Evolutionary conservation across 2,329 filamentous ascomycete species (phyloP).

Genomic region (Botrytis fabae): DNA sequence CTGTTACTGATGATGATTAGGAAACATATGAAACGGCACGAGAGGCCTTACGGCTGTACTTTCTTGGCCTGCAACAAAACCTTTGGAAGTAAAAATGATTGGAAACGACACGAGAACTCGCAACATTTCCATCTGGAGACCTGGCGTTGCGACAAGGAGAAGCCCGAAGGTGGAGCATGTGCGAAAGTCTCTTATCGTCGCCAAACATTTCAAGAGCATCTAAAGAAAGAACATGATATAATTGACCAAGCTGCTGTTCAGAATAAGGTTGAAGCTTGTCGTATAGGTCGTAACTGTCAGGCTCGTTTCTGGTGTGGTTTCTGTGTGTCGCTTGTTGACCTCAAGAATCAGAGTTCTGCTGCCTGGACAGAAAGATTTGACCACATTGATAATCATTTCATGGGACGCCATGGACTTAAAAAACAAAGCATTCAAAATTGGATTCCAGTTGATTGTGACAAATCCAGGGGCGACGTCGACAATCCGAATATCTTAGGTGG

Average conservation of each 20-base stretch:
- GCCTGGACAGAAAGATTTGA: conserved; percentile 64
- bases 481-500: conserved; percentile 16
- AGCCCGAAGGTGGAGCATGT: conserved; percentile 47
- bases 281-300: conserved; percentile 65
- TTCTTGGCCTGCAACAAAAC: conserved; percentile 65
- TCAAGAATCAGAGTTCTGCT: conserved; percentile 48
- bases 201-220: conserved; percentile 62
- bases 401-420: conserved; percentile 47
- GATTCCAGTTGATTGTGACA: conserved; percentile 42
- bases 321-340: conserved; percentile 58
- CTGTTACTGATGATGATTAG: conserved; percentile 46
- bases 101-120: conserved; percentile 84
- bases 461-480: conserved; percentile 27
- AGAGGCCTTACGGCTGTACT: conserved; percentile 80
- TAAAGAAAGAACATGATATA: conserved; percentile 46
- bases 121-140: conserved; percentile 72
- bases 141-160: conserved; percentile 65
- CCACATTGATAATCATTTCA: conserved; percentile 75
- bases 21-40: conserved; percentile 83
- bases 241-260: conserved; percentile 39
- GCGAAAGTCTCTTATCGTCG: conserved; percentile 58
- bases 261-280: conserved; percentile 52
- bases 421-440: conserved; percentile 57
- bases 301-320: conserved; percentile 86
- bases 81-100: conserved; percentile 94